These are phyloP conservation scores for Rhizopus arrhizus DNA, from an alignment of 371 early-diverging fungal species.

Conservation along the genomic window DNA sequence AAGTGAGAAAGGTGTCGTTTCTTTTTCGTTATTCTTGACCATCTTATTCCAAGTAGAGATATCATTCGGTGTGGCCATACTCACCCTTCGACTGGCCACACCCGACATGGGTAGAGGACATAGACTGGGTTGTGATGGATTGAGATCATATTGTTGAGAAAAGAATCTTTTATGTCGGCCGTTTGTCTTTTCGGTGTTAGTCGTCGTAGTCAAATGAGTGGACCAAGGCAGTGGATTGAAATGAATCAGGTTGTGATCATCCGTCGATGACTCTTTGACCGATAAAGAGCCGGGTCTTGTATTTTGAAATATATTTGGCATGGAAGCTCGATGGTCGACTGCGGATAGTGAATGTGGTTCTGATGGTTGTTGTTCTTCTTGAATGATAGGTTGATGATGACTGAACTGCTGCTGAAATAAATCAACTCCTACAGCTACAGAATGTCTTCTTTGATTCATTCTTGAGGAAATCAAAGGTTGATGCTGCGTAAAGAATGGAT, in stretches of 20 bases:
- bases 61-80: conserved; percentile 25
- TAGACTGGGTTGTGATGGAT: background rate
- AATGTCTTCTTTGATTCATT: conserved; percentile 21
- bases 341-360: background rate
- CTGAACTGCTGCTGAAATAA: conserved; percentile 6
- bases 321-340: conserved; percentile 23
- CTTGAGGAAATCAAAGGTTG: conserved; percentile 16
- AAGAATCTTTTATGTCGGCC: conserved; percentile 17
- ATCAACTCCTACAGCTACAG: conserved; percentile 23
- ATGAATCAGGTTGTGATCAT: conserved; percentile 1
- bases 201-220: background rate
- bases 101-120: conserved; percentile 23
- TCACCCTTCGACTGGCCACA: conserved; percentile 16
- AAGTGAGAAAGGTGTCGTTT: background rate
- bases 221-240: conserved; percentile 27
- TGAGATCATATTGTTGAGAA: conserved; percentile 19
- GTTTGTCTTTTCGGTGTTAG: background rate
- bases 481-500: background rate
- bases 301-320: conserved; percentile 29
- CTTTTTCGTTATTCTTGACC: background rate
- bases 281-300: conserved; percentile 5
- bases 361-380: background rate
- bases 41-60: conserved; percentile 26
- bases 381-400: background rate
- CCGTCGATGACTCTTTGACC: conserved; percentile 10